Conservation (phyloP, 73 alveolate genomes). For the Paraurostyla sp. region DNA sequence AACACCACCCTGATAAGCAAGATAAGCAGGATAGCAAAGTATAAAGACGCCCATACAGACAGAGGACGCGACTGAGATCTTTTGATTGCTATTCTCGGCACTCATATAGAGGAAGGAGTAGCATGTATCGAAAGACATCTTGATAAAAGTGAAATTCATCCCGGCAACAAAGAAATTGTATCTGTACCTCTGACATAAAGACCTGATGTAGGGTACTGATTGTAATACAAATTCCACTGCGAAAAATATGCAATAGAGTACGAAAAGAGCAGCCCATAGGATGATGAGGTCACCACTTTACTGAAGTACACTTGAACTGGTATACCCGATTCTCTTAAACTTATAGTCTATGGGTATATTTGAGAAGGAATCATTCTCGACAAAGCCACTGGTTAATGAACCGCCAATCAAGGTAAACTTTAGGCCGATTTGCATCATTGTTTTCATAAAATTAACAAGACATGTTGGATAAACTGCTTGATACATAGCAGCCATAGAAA, state of each 20-base stretch:
- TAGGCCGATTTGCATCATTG: slow-evolving; percentile 14
- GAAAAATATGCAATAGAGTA: slow-evolving; percentile 14
- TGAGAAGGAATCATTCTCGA: slow-evolving; percentile 1
- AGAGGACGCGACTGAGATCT: neutral
- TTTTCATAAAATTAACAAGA: slow-evolving; percentile 22
- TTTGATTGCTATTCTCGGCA: slow-evolving; percentile 26
- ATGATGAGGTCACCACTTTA: slow-evolving; percentile 37
- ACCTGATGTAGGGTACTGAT: slow-evolving; percentile 48
- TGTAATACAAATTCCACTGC: slow-evolving; percentile 41
- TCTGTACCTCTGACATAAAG: slow-evolving; percentile 42
- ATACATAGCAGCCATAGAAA: slow-evolving; percentile 43
- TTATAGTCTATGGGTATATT: slow-evolving; percentile 20
- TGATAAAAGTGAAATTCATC: slow-evolving; percentile 33
- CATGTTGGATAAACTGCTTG: slow-evolving; percentile 57
- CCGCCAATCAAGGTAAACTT: slow-evolving; percentile 39
- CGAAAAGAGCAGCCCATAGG: slow-evolving; percentile 37
- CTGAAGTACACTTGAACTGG: slow-evolving; percentile 1
- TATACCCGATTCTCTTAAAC: slow-evolving; percentile 35
- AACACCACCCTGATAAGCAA: slow-evolving; percentile 36
- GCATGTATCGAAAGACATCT: slow-evolving; percentile 37
- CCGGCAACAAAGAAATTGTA: slow-evolving; percentile 48
- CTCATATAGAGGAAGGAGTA: neutral
- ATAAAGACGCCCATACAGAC: slow-evolving; percentile 3
- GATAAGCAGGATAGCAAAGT: slow-evolving; percentile 21
- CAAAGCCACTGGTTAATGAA: slow-evolving; percentile 3